Evolutionary conservation across 768 basidiomycete species (phyloP), one percentile per base, ranked within the genome.

Genomic region (Pleurotus giganteus): DNA sequence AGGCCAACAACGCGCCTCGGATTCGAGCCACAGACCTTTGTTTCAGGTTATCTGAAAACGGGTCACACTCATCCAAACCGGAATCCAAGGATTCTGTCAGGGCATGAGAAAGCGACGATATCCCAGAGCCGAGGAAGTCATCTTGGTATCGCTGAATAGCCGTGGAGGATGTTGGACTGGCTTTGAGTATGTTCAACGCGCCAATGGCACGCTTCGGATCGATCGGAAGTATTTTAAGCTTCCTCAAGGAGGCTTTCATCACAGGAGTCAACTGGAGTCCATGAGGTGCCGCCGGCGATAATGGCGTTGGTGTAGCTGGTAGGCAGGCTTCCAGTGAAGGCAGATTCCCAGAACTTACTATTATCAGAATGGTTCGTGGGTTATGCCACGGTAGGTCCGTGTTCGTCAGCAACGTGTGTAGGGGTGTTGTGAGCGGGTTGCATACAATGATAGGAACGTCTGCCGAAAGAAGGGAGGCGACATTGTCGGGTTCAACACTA

Each of bases 61-160:
- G 65, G 58, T 28, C 52, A 58, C 32, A 53, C 45, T 28, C 17
- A 27, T 23, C 50, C 32, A 21, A 17, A 58, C 17, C 55, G 26
- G 47, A 61, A 27, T 51, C 53, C 27, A 67, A 41, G 42, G 58
- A 49, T 32, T 55, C 39, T 34, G 66, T 65, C 32, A 89, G 66
- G 2, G 74, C 62, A 3, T 69, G 55, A 2, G 76, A 74, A 29
- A 89, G 58, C 21, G 70, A 62, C 6, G 85, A 78, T 24, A 90
- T 66, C n/a, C 75, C 72, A 17, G 89, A 91, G 5, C 72, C 78
- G 21, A 80, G 63, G 55, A 80, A 83, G 7, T 83, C 77, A 57
- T 82, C 77, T 62, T 89, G 86, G 66, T 83, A 91, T 55, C 71
- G 74, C 57, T 89, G 84, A 12, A 91, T 75, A 28, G 80, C 75